Evolutionary conservation across 225 moss, liverwort and hornwort genomes (phyloP).

Genomic region (Sphagnum contortum): DNA sequence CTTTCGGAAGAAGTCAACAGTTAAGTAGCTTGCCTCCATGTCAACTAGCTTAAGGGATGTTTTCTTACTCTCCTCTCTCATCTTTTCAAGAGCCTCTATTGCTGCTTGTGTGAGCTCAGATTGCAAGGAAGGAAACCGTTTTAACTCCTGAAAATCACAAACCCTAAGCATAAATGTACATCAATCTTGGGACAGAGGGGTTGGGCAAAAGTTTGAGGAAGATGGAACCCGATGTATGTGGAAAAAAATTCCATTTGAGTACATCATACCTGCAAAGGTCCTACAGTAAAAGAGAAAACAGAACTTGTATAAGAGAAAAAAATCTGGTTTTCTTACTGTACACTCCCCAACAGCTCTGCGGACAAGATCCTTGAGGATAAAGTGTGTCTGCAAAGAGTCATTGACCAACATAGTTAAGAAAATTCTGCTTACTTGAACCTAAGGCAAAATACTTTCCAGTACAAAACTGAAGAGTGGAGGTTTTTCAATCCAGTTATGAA

Average conservation of each 20-base stretch:
- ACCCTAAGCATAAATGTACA: background rate
- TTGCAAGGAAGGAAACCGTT: slow-evolving; percentile 2
- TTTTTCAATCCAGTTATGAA: too few species aligned
- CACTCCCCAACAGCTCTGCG: slow-evolving; percentile 1
- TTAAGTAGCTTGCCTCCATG: slow-evolving; percentile 1
- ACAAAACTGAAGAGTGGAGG: too few species aligned
- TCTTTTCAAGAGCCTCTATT: slow-evolving; percentile 3
- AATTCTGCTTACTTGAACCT: too few species aligned
- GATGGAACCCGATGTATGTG: too few species aligned
- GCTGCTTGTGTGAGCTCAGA: slow-evolving; percentile 1
- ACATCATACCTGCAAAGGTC: too few species aligned
- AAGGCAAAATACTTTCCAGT: too few species aligned
- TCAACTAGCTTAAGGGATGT: slow-evolving; percentile 2
- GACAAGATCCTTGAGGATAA: slow-evolving; percentile 2
- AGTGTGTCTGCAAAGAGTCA: slow-evolving; percentile 1
- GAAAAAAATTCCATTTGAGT: too few species aligned
- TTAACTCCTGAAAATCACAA: background rate
- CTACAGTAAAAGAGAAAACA: too few species aligned
- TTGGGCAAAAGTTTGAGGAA: too few species aligned
- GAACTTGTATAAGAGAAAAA: too few species aligned
- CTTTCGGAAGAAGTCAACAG: background rate
- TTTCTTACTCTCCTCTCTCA: slow-evolving; percentile 2
- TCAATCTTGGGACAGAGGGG: too few species aligned
- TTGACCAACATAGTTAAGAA: too few species aligned
- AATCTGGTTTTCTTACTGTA: background rate